phyloP scores from a whole-genome alignment of 2,329 filamentous ascomycete genomes.

The Cercospora brassicicola region DNA sequence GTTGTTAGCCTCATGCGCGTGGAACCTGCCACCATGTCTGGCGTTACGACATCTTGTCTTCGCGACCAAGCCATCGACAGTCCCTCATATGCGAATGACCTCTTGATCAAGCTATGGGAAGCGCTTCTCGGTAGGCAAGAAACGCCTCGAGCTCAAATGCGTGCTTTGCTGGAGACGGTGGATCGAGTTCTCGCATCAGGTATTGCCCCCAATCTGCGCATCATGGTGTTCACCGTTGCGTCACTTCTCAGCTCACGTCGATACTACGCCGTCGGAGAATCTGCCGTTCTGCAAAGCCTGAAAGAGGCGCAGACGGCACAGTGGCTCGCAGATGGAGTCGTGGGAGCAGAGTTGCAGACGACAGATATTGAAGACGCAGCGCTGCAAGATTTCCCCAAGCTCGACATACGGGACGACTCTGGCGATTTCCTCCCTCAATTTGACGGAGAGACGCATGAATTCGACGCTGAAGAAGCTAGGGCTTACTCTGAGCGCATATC shows the following conservation, averaged over 20 bases:
- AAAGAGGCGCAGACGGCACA: not conserved
- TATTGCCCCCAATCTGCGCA: not conserved
- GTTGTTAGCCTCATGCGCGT: not conserved
- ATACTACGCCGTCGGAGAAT: not conserved
- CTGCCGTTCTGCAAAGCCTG: not conserved
- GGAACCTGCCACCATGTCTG: not conserved
- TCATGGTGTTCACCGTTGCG: not conserved
- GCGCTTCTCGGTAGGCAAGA: not conserved
- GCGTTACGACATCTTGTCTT: not conserved
- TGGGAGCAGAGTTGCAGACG: not conserved
- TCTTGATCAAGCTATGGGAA: not conserved
- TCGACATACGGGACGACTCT: not conserved
- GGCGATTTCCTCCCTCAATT: not conserved
- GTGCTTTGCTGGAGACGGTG: not conserved
- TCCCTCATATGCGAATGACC: not conserved
- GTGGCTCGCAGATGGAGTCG: not conserved
- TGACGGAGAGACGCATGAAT: not conserved
- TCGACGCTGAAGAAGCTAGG: not conserved
- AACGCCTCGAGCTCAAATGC: not conserved
- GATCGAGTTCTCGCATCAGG: not conserved
- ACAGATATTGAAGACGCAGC: not conserved
- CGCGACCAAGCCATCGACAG: not conserved
- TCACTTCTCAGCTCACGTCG: not conserved
- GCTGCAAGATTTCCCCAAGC: not conserved
- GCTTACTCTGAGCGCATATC: not conserved